These are phyloP conservation scores for Paramecium caudatum DNA, from an alignment of 73 alveolate genomes.

Conservation along the genomic window DNA sequence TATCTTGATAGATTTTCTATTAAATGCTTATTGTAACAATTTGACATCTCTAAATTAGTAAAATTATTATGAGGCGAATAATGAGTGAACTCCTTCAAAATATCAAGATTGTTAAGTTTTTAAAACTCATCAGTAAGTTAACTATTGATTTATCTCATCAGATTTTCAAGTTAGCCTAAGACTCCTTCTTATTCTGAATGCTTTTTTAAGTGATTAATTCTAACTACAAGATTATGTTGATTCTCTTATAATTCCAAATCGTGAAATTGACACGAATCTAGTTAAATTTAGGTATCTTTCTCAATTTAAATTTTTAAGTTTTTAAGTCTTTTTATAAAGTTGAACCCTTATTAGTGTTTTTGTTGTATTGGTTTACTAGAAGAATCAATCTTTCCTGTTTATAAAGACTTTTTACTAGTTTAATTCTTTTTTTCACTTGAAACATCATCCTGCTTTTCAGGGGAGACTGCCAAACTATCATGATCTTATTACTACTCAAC, in stretches of 20 bases:
- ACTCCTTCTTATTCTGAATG: neutral
- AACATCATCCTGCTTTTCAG: conserved; percentile 7
- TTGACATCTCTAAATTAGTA: neutral
- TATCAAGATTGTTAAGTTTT: neutral
- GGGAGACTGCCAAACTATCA: neutral
- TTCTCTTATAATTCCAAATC: conserved; percentile 38
- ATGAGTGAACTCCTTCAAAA: neutral
- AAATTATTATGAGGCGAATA: conserved; percentile 58
- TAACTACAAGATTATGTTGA: neutral
- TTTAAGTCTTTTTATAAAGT: neutral
- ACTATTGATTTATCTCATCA: neutral
- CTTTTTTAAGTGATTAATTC: neutral
- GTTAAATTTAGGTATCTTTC: neutral
- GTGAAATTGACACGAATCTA: neutral
- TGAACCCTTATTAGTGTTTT: too few species aligned
- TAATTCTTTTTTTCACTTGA: too few species aligned
- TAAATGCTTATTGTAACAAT: neutral
- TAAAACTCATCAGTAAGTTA: conserved; percentile 1
- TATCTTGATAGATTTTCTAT: conserved; percentile 15
- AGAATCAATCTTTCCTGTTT: too few species aligned
- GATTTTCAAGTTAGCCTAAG: neutral
- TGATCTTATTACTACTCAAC: too few species aligned
- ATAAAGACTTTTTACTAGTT: too few species aligned
- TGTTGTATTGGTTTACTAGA: too few species aligned
- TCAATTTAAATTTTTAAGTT: conserved; percentile 27